Percentiles rank a stretch among this genome's conserved stretches.
phyloP scores from a whole-genome alignment of 257 asterid species.

The Solanum chaucha region DNA sequence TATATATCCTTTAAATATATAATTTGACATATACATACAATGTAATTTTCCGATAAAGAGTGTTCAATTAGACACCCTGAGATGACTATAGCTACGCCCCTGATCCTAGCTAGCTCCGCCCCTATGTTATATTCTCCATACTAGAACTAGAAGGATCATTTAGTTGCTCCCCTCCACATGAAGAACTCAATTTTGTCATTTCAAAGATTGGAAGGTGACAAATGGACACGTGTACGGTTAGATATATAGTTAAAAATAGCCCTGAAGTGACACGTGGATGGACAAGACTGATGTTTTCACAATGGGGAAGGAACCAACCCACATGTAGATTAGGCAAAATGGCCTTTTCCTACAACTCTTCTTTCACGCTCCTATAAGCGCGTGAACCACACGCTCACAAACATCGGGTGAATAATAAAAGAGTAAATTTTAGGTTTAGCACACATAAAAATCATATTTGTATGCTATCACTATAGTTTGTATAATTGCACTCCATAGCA shows the following conservation, averaged over 20 bases:
- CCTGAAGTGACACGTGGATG: neutral
- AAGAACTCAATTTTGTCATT: neutral
- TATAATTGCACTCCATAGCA: no score
- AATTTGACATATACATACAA: no score
- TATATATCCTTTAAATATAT: no score
- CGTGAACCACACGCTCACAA: neutral
- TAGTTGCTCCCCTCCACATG: neutral
- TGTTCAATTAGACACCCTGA: accelerated
- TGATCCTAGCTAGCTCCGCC: neutral
- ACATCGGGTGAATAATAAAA: neutral
- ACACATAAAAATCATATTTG: no score
- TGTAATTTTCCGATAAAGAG: accelerated
- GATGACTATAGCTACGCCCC: accelerated
- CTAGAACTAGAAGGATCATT: neutral
- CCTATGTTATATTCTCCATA: neutral
- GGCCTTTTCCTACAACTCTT: neutral
- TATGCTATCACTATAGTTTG: no score
- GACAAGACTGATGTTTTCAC: neutral
- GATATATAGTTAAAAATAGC: neutral
- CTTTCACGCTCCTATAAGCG: neutral
- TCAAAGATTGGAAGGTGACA: neutral
- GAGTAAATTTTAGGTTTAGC: no score
- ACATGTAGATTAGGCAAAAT: neutral
- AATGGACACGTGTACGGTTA: neutral
- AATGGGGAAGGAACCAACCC: slow-evolving; percentile 1